Base-by-base conservation (phyloP, 2,329 filamentous ascomycete genomes). In the Aspergillus cejpii region DNA sequence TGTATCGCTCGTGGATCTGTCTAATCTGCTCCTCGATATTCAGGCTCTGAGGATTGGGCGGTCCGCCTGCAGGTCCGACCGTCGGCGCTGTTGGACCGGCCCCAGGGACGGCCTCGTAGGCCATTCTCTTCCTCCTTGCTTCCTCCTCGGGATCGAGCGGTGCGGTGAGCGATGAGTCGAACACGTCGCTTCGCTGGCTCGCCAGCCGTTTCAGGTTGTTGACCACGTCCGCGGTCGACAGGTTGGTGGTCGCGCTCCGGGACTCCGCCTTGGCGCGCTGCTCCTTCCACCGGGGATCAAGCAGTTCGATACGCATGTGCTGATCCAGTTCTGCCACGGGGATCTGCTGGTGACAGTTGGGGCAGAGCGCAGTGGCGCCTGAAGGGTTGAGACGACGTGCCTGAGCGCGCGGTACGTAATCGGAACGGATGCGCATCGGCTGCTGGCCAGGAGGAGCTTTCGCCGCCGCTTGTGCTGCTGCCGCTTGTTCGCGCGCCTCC, bases 201-300 rank as follows among this genome's bases (percentile, higher is more conserved):
- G 90, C 89, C 41, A 97, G 75, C n/a, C 91, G 84, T 74, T 97
- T 97, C 51, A 97, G 78, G 63, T 97, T 96, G 65, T 88, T 90
- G 41, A 89, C 90, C 37, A 94, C 88, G 56, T 97, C 91, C 26
- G 78, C 80, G 3, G 87, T 91, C 1, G 85, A 87, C 7, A 95
- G 71, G 58, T 94, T 96, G 7, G 89, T 94, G 0, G 86, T 90
- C 1, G 87, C 80, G 52, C 85, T 87, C 50, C 91, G 84, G 10
- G 85, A 81, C 37, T 95, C 88, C 12, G 87, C 82, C 65, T 94
- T 94, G 46, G 87, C 85, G 56, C 89, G 88, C 65, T 97, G 90
- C 63, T 96, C 90, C 65, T 94, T 94, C 90, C 91, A 97, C 47
- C 85, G 80, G 0, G 91, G 91, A 63, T 97, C 91, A 47, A 96